These are phyloP conservation scores for Salix koriyanagi DNA, from an alignment of 345 rosid genomes.

Conservation along the genomic window DNA sequence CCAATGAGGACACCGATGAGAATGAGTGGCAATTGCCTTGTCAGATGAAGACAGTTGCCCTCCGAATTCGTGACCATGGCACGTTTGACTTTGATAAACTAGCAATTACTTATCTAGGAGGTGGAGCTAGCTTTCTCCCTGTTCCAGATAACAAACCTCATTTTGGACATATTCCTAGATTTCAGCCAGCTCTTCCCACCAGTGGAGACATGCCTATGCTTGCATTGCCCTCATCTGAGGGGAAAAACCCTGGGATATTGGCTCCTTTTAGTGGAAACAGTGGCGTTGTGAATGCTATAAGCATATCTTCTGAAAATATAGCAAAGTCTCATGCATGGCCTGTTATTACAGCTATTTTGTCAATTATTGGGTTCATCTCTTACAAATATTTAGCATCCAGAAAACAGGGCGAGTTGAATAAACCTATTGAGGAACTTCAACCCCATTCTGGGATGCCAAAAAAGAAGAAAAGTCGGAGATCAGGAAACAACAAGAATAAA, in stretches of 20 bases:
- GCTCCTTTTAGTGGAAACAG: neutral
- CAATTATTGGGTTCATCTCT: slow-evolving; percentile 9
- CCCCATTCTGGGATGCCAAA: neutral
- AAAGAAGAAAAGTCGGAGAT: slow-evolving; percentile 23
- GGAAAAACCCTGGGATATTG: neutral
- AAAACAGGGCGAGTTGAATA: slow-evolving; percentile 32
- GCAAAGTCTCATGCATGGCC: slow-evolving; percentile 11
- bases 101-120: slow-evolving; percentile 2
- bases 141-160: slow-evolving; percentile 9
- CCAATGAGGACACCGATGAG: neutral
- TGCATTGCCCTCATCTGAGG: slow-evolving; percentile 31
- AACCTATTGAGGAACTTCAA: slow-evolving; percentile 35
- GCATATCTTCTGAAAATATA: slow-evolving; percentile 6
- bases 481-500: slow-evolving; percentile 8
- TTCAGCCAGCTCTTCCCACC: slow-evolving; percentile 44
- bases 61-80: slow-evolving; percentile 12
- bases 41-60: slow-evolving; percentile 14
- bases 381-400: slow-evolving; percentile 15
- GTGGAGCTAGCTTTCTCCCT: slow-evolving; percentile 13
- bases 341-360: slow-evolving; percentile 12
- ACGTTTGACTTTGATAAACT: slow-evolving; percentile 8
- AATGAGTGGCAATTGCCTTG: slow-evolving; percentile 15
- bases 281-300: neutral
- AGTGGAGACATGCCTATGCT: slow-evolving; percentile 18
- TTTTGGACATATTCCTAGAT: slow-evolving; percentile 28